Evolutionary conservation across 345 rosid species (phyloP).

Genomic region (Hibiscus syriacus): DNA sequence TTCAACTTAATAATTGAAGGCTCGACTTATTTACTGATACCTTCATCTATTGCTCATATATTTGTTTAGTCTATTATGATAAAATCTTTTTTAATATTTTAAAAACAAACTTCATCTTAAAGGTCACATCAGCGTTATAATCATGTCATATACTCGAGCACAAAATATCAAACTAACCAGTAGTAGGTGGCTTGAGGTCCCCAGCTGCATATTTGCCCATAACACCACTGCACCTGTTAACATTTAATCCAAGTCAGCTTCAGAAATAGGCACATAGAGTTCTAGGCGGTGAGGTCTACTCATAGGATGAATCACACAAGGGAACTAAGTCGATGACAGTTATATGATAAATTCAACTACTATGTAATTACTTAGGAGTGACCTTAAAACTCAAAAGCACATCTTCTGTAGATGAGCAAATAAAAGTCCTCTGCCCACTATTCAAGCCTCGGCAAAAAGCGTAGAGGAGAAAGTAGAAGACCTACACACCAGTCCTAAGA

Average conservation of each 20-base stretch:
- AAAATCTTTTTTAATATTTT: not conserved
- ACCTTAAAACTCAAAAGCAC: not conserved
- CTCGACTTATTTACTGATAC: not conserved
- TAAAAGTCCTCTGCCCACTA: not conserved
- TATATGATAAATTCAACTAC: not conserved
- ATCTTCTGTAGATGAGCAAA: not conserved
- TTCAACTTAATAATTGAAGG: too few species aligned
- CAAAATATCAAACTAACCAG: slow-evolving; percentile 35
- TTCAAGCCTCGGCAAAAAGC: not conserved
- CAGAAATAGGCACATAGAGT: not conserved
- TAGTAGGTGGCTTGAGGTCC: slow-evolving; percentile 93
- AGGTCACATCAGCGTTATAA: not conserved
- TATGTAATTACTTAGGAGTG: not conserved
- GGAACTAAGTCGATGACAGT: not conserved
- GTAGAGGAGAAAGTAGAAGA: not conserved
- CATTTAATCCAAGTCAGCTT: slow-evolving; percentile 1
- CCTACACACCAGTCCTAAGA: not conserved
- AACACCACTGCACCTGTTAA: slow-evolving; percentile 93
- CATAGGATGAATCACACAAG: not conserved
- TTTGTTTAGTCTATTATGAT: not conserved
- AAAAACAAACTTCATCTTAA: not conserved
- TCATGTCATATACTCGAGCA: not conserved
- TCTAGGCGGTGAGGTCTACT: not conserved
- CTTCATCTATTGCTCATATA: not conserved
- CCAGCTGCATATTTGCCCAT: slow-evolving; percentile 97